Evolutionary conservation across 108 stramenopile species (phyloP).

Genomic region (Fragilariopsis cylindrus): DNA sequence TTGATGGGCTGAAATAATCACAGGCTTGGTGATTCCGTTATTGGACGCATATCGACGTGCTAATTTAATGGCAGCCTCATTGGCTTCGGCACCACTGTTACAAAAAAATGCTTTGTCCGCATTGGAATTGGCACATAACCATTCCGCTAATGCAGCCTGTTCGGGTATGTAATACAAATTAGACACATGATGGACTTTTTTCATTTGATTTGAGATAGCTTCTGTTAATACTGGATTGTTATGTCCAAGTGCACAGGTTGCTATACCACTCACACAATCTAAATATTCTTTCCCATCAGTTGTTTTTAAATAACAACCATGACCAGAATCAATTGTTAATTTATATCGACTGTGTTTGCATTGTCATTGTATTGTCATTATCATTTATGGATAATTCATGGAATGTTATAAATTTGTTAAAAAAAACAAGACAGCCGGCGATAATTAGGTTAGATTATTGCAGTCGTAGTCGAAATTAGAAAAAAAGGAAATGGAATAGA

Average conservation of each 20-base stretch:
- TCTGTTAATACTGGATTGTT: constrained; percentile 70
- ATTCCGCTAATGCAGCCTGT: constrained; percentile 90
- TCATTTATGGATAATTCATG: background rate
- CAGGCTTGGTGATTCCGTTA: constrained; percentile 84
- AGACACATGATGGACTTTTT: constrained; percentile 83
- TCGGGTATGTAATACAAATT: constrained; percentile 95
- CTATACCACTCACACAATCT: constrained; percentile 96
- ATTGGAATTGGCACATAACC: constrained; percentile 88
- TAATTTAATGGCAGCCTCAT: constrained; percentile 96
- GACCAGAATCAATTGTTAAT: constrained; percentile 78
- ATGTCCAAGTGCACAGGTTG: constrained; percentile 95
- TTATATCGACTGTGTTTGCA: constrained; percentile 64
- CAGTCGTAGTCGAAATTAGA: background rate
- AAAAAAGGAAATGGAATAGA: background rate
- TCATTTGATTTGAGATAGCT: constrained; percentile 90
- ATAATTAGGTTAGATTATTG: background rate
- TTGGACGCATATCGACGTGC: constrained; percentile 86
- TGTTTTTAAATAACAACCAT: constrained; percentile 80
- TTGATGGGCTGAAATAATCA: constrained; percentile 90
- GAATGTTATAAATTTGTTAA: background rate
- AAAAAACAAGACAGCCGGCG: background rate
- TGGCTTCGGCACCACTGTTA: constrained; percentile 97
- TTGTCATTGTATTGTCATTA: too few relatives aligned
- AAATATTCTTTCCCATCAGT: constrained; percentile 87
- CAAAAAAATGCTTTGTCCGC: constrained; percentile 98